Evolutionary conservation across 257 asterid genomes (phyloP).

Genomic region (Salvia splendens): DNA sequence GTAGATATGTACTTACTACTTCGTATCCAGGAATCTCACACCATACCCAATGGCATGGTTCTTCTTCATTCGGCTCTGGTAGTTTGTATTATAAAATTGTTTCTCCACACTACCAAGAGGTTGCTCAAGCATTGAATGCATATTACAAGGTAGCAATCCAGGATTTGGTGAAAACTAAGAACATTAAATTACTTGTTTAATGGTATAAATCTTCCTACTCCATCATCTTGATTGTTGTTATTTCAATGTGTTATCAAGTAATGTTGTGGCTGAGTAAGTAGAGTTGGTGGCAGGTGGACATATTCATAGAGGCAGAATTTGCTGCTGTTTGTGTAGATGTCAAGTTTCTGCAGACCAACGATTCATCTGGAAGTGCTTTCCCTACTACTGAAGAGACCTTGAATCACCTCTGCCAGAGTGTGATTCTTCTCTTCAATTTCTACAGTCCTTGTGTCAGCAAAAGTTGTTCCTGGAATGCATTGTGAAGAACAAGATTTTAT

Average conservation of each 20-base stretch:
- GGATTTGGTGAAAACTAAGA: no score
- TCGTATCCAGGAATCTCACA: slow-evolving; percentile 51
- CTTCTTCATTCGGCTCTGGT: slow-evolving; percentile 93
- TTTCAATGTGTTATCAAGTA: slow-evolving; percentile 10
- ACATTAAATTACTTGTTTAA: no score
- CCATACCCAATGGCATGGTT: slow-evolving; percentile 62
- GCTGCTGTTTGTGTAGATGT: slow-evolving; percentile 76
- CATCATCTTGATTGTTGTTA: no score
- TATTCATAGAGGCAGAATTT: slow-evolving; percentile 81
- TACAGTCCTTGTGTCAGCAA: no score
- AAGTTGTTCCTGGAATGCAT: no score
- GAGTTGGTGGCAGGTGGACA: slow-evolving; percentile 76
- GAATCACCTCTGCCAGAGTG: slow-evolving; percentile 91
- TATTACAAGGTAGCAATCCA: no score
- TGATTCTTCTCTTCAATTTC: no score
- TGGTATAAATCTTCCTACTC: no score
- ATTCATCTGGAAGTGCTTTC: slow-evolving; percentile 43
- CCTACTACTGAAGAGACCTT: slow-evolving; percentile 64
- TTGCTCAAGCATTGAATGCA: no score
- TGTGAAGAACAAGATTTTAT: no score
- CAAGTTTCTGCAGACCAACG: slow-evolving; percentile 67
- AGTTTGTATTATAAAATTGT: no score
- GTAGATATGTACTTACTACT: slow-evolving; percentile 25
- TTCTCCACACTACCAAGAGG: no score
- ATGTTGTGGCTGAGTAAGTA: slow-evolving; percentile 30